These are phyloP conservation scores for Halenospora varia DNA, from an alignment of 495 filamentous ascomycete species.

Conservation along the genomic window DNA sequence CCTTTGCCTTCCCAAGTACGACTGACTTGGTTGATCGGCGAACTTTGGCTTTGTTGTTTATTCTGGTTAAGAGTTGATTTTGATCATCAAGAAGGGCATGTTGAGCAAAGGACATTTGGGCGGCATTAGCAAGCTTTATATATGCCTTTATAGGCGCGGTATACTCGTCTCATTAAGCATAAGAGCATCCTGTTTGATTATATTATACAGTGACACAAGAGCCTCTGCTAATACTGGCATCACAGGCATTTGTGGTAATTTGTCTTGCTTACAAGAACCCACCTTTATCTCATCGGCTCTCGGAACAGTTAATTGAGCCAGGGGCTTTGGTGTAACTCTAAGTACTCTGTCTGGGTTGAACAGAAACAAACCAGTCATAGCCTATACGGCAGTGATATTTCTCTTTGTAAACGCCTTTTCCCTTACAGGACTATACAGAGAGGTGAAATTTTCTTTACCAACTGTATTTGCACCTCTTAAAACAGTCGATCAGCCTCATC, in stretches of 20 bases:
- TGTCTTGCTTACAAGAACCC: conserved; percentile 20
- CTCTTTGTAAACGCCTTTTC: conserved; percentile 27
- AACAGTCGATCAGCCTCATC: conserved; percentile 23
- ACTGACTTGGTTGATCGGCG: conserved; percentile 26
- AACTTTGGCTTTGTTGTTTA: conserved; percentile 17
- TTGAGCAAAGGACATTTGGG: conserved; percentile 31
- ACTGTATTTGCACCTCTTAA: conserved; percentile 26
- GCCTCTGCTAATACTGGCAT: conserved; percentile 24
- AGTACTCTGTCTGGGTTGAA: conserved; percentile 35
- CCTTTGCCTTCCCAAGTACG: conserved; percentile 24
- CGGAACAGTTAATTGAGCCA: conserved; percentile 22
- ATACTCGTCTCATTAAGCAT: conserved; percentile 24
- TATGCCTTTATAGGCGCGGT: conserved; percentile 22
- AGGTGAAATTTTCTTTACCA: conserved; percentile 33
- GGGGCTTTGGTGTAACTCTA: conserved; percentile 23
- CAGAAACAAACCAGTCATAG: conserved; percentile 29
- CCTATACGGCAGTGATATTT: conserved; percentile 32
- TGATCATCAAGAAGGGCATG: conserved; percentile 28
- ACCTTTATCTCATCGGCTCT: conserved; percentile 22
- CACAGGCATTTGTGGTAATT: conserved; percentile 26
- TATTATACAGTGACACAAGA: conserved; percentile 25
- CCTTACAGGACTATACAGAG: conserved; percentile 31
- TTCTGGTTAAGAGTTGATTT: conserved; percentile 21
- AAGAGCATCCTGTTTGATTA: conserved; percentile 28
- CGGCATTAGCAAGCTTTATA: conserved; percentile 28